Base-by-base conservation (phyloP, 441 rosid species). In the Macaranga tanarius region DNA sequence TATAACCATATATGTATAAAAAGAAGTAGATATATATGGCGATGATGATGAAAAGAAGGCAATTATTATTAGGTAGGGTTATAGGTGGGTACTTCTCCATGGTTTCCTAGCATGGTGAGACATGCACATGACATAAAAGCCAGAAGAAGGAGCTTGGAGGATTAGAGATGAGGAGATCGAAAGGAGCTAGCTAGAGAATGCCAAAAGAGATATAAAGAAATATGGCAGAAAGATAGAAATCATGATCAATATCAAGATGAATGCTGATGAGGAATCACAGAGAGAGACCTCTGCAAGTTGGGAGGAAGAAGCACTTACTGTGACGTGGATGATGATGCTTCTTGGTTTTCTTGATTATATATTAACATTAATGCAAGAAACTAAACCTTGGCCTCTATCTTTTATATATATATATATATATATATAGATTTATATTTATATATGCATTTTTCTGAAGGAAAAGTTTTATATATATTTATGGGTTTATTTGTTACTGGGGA, bases 271-370 rank as follows among this genome's bases (percentile, higher is more conserved):
- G 61, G 10, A 22, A 22, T 1, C 7, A 5, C 51, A 71, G 81
- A 84, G 81, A 83, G 78, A 82, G 76, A 79, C 66, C 75, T 79
- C 73, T 80, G 90, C 91, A 89, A 89, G 83, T 86, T 83, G 89
- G 75, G 71, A 78, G 26, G 79, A 74, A 71, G 78, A 31, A 76
- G 73, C 74, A 75, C 71, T 80, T 77, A 61, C 47, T 50, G 63
- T 84, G 90, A 89, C 85, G 90, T 83, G 75, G 77, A 51, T 62
- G 77, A 74, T 82, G 84, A 76, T 80, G 79, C 25, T 16, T 69
- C 9, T 61, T 62, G 22, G 19, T 65, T 55, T 62, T 42, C 28
- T 57, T 38, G 15, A 71, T n/a, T n/a, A n/a, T 5, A 22, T 25
- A 11, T 45, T 59, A 25, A 34, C 7, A 34, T 3, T 34, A 34